Percentiles rank a stretch among this genome's conserved stretches.
Evolutionary conservation across 768 basidiomycete species (phyloP).

Genomic region (Boletus pseudopeckii): DNA sequence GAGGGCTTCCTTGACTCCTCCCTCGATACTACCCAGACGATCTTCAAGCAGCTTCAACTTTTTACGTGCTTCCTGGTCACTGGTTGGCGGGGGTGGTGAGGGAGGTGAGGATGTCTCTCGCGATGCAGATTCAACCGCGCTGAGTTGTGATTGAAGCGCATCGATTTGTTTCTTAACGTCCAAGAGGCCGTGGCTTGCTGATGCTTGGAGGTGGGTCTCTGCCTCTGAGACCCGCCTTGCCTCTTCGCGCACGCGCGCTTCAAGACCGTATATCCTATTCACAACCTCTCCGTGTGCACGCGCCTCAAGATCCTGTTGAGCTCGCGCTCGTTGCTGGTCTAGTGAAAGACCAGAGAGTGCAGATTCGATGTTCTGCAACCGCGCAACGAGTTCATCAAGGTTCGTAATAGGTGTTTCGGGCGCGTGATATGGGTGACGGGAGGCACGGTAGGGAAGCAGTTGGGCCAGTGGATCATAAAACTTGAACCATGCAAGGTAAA

Average conservation of each 20-base stretch:
- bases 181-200: constrained; percentile 44
- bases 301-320: constrained; percentile 51
- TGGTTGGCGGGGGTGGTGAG: constrained; percentile 21
- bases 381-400: constrained; percentile 59
- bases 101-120: constrained; percentile 15
- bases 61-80: constrained; percentile 55
- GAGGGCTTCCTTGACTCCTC: constrained; percentile 67
- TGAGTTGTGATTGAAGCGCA: constrained; percentile 43
- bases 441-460: constrained; percentile 33
- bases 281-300: constrained; percentile 50
- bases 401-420: constrained; percentile 62
- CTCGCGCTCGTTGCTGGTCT: constrained; percentile 49
- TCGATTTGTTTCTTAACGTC: constrained; percentile 57
- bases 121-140: constrained; percentile 26
- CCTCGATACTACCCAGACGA: constrained; percentile 57
- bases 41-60: constrained; percentile 60
- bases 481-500: constrained; percentile 46
- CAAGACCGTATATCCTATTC: constrained; percentile 53
- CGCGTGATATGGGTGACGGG: constrained; percentile 41
- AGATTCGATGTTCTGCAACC: constrained; percentile 61
- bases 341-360: constrained; percentile 57
- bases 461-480: constrained; percentile 37
- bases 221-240: constrained; percentile 49
- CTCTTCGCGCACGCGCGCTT: constrained; percentile 47
- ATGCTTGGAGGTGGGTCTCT: constrained; percentile 45